phyloP scores from a whole-genome alignment of 352 stramenopile genomes.

The Phytopythium chamaehyphon region DNA sequence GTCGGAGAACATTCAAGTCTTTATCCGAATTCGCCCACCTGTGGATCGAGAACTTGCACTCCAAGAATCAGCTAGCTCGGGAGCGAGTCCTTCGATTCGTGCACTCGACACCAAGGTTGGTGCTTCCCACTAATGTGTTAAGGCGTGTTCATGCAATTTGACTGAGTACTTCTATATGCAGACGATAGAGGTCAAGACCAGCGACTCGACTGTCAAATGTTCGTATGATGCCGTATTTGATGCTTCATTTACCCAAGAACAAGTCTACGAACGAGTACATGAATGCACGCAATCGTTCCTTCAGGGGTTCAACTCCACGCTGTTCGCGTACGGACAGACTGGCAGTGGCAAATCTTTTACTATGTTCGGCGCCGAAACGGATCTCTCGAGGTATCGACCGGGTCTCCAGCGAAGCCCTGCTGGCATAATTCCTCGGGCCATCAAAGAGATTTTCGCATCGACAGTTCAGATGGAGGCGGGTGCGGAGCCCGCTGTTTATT shows the following conservation, averaged over 20 bases:
- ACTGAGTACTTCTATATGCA: conserved; percentile 4
- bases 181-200: conserved; percentile 75
- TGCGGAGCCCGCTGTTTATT: conserved; percentile 52
- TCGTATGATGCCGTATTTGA: conserved; percentile 82
- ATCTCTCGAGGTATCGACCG: conserved; percentile 64
- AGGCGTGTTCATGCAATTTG: no score
- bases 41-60: conserved; percentile 57
- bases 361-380: conserved; percentile 79
- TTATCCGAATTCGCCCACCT: conserved; percentile 76
- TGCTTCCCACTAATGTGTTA: background rate
- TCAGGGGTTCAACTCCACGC: conserved; percentile 77
- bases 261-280: conserved; percentile 74
- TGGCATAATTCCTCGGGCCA: conserved; percentile 86
- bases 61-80: conserved; percentile 17
- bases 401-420: conserved; percentile 78
- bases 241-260: conserved; percentile 60
- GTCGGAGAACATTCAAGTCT: conserved; percentile 81
- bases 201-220: conserved; percentile 71
- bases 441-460: conserved; percentile 82
- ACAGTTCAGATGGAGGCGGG: conserved; percentile 57
- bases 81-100: conserved; percentile 32
- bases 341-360: conserved; percentile 86
- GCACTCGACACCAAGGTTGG: conserved; percentile 39
- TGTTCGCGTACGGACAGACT: conserved; percentile 85
- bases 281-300: conserved; percentile 81